These are phyloP conservation scores for Theileria parva DNA, from an alignment of 169 alveolate genomes.

Conservation along the genomic window DNA sequence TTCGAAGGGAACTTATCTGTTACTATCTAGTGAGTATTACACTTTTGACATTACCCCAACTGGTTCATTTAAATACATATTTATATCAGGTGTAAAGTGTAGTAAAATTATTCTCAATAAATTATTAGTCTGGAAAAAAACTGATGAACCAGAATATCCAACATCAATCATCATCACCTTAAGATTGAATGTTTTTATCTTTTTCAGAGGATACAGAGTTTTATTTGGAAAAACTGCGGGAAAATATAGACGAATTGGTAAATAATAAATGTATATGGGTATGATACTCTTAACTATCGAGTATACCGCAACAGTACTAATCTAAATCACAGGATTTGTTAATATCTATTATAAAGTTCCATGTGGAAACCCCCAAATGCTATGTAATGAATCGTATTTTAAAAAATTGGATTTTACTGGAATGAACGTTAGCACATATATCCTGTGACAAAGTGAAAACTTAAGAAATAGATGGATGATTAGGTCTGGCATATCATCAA, in stretches of 20 bases:
- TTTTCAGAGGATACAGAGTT: background rate
- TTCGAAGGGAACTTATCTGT: background rate
- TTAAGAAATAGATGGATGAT: conserved; percentile 50
- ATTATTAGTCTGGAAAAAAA: background rate
- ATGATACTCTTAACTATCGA: too few relatives aligned
- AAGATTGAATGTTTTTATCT: background rate
- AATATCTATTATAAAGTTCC: too few relatives aligned
- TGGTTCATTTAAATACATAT: background rate
- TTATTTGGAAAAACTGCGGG: too few relatives aligned
- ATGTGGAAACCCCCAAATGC: too few relatives aligned
- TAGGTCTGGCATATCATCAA: conserved; percentile 66
- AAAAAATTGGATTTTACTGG: too few relatives aligned
- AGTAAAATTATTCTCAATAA: too few relatives aligned
- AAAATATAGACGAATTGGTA: too few relatives aligned
- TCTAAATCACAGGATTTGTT: too few relatives aligned
- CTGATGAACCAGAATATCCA: background rate
- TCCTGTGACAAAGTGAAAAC: conserved; percentile 4
- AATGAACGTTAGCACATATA: too few relatives aligned
- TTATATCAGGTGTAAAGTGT: background rate
- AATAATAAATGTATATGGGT: too few relatives aligned
- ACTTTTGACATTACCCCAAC: background rate
- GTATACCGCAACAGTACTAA: too few relatives aligned
- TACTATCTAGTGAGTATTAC: background rate
- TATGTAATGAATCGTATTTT: too few relatives aligned
- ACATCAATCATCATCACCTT: background rate